Base-by-base conservation (phyloP, 176 grass and related monocot genomes). In the Thinopyrum elongatum region DNA sequence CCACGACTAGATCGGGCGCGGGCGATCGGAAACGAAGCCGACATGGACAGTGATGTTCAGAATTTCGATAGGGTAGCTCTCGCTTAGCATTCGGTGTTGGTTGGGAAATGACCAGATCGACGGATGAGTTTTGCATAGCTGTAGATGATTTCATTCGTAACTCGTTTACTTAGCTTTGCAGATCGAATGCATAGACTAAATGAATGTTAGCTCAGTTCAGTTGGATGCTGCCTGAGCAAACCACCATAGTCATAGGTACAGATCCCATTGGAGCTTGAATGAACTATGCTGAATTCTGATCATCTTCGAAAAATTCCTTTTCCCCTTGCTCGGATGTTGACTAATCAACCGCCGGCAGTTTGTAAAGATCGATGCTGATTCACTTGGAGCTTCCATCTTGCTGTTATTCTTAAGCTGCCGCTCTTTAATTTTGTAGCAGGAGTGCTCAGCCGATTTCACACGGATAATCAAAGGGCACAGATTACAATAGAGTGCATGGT, bases 401-500 rank as follows among this genome's bases (percentile, higher is more conserved):
- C 39, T 65, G 38, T 53, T 39, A 65, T 78, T 73, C 19, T 57
- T 79, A 79, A 74, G 26, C 65, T 68, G 7, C 17, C 53, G 38
- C 10, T 21, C 41, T 86, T 12, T 27, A 15, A 17, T 42, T 60
- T 78, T 10, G 74, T 35, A 21, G 22, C 84, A 90, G 84, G 74
- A 15, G 23, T 83, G 4, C 58, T 79, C 74, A 66, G 30, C 31
- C 59, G 44, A 67, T 74, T 46, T 87, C 67, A 87, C 9, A 49
- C 46, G 11, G 83, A 68, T 35, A 76, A 68, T 85, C 46, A 82
- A 76, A 75, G 22, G 22, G 78, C 31, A 70, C 35, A 86, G 41
- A 78, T 61, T 85, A 59, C 38, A 73, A n/a, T 70, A 86, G 26
- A 7, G 27, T 86, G 63, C 75, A 67, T 84, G 80, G 26, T 90